These are phyloP conservation scores for Aspergillus taichungensis DNA, from an alignment of 495 filamentous ascomycete genomes.

Conservation along the genomic window DNA sequence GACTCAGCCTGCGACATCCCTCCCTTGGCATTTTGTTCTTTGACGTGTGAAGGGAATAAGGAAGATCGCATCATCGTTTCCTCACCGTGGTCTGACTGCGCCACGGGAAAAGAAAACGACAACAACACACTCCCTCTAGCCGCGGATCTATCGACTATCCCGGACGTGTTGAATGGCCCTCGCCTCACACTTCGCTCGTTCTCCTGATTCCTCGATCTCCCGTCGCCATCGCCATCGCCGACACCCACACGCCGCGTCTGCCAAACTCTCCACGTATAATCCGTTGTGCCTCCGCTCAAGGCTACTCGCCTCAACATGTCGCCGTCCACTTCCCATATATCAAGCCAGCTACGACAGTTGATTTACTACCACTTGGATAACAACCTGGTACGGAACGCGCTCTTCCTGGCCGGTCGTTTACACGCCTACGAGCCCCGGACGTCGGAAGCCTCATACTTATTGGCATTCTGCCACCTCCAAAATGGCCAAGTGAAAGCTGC, in stretches of 20 bases:
- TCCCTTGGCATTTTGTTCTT: too few species aligned
- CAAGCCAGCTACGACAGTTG: conserved; percentile 69
- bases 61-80: conserved; percentile 20
- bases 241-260: conserved; percentile 1
- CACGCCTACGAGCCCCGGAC: conserved; percentile 71
- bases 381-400: conserved; percentile 73
- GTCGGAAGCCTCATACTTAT: conserved; percentile 71
- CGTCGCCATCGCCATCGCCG: background rate
- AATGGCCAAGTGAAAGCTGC: conserved; percentile 68
- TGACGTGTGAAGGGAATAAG: conserved; percentile 5
- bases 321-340: conserved; percentile 54
- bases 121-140: background rate
- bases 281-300: background rate
- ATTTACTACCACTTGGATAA: conserved; percentile 94
- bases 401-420: conserved; percentile 84
- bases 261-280: conserved; percentile 1
- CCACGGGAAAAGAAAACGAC: background rate
- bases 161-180: conserved; percentile 1
- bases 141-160: background rate
- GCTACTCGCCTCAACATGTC: conserved; percentile 49
- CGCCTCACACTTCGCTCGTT: background rate
- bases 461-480: conserved; percentile 75
- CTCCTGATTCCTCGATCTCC: background rate
- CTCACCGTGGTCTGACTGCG: conserved; percentile 13
- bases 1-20: background rate